Conservation (phyloP, 23 red algal species). For the Gracilaria domingensis region DNA sequence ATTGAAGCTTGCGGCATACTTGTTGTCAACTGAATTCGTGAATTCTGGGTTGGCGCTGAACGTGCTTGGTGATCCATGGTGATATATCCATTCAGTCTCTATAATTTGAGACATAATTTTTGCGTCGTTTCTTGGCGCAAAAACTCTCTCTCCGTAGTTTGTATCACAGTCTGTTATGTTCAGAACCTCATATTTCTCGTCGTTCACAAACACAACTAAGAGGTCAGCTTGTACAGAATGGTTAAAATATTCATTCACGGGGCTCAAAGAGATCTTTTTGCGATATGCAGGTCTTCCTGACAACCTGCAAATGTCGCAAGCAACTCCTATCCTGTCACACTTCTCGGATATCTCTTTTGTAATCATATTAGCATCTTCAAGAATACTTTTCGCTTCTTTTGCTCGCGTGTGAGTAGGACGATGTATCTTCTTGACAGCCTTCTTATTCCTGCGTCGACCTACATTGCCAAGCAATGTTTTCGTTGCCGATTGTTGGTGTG, state of each 20-base stretch:
- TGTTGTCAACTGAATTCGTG: no score
- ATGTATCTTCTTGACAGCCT: constrained; percentile 2
- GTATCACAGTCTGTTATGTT: constrained; percentile 15
- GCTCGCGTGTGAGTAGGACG: background rate
- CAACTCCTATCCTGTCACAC: background rate
- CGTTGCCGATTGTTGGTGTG: background rate
- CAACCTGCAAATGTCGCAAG: constrained; percentile 6
- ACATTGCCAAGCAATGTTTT: background rate
- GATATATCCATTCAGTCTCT: constrained; percentile 31
- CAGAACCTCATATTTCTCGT: constrained; percentile 25
- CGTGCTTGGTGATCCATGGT: constrained; percentile 7
- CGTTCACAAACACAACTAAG: background rate
- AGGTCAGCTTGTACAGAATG: background rate
- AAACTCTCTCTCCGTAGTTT: constrained; percentile 1
- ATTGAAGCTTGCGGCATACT: no score
- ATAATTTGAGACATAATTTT: background rate
- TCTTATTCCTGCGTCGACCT: background rate
- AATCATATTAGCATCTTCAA: background rate
- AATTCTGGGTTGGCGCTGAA: constrained; percentile 28
- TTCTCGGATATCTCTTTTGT: background rate
- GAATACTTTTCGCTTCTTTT: background rate
- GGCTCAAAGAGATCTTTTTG: constrained; percentile 13
- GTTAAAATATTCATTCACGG: background rate
- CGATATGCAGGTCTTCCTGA: background rate
- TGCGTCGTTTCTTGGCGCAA: constrained; percentile 5